A percentile compares a stretch with the other conserved stretches of the same genome.
phyloP scores from a whole-genome alignment of 192 early-diverging fungal species.

The Coemansia sp. region DNA sequence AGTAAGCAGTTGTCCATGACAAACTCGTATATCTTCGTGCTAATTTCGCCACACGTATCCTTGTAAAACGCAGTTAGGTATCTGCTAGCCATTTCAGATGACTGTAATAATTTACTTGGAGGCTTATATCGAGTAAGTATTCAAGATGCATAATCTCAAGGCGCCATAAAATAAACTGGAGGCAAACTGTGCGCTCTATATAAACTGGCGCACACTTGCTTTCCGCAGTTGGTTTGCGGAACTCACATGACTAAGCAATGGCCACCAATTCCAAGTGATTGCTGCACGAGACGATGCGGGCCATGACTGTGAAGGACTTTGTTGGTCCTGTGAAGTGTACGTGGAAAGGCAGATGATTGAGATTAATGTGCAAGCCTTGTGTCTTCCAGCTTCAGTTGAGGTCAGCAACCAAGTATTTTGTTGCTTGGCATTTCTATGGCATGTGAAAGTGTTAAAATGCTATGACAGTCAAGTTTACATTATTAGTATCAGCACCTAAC shows the following conservation, averaged over 20 bases:
- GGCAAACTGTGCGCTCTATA: background rate
- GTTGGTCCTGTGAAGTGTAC: background rate
- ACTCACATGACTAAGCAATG: background rate
- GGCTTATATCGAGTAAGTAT: background rate
- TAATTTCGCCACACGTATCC: background rate
- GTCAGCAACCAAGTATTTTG: background rate
- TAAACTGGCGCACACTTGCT: background rate
- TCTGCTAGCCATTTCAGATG: background rate
- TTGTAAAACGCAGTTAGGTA: background rate
- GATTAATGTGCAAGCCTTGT: background rate
- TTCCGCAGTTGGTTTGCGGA: background rate
- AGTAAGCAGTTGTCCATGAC: slow-evolving; percentile 8
- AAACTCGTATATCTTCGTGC: slow-evolving; percentile 8
- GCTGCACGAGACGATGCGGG: background rate
- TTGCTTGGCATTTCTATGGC: background rate
- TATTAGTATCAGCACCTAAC: background rate
- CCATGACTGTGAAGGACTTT: background rate
- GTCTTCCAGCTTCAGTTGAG: background rate
- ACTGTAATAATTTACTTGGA: background rate
- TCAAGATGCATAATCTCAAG: background rate
- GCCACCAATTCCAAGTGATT: background rate
- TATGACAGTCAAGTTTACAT: background rate
- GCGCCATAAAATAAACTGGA: background rate
- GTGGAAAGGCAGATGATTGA: background rate
- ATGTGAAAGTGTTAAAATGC: slow-evolving; percentile 5